phyloP scores from a whole-genome alignment of 331 rosid genomes.

The Telfairia occidentalis region DNA sequence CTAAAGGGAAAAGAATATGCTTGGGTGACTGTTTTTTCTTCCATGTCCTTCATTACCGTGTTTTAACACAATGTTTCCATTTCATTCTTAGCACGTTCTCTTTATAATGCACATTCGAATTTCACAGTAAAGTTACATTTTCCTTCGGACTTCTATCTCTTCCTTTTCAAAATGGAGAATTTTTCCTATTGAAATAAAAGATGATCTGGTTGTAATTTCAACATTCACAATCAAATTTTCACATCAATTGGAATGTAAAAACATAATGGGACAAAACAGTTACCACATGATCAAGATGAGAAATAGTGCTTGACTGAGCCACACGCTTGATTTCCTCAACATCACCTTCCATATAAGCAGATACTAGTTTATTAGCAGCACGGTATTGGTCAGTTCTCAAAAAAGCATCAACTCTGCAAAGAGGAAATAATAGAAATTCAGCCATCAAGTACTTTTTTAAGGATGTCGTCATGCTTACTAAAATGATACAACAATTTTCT shows the following conservation, averaged over 20 bases:
- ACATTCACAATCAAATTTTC: not conserved
- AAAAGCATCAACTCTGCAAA: slow-evolving; percentile 62
- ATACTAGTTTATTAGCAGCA: slow-evolving; percentile 61
- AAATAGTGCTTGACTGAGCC: slow-evolving; percentile 52
- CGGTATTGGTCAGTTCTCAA: slow-evolving; percentile 63
- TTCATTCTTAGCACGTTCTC: not conserved
- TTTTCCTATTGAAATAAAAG: not conserved
- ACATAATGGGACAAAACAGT: slow-evolving; percentile 2
- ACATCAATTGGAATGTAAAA: not conserved
- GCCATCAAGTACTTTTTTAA: not conserved
- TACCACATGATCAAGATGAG: slow-evolving; percentile 83
- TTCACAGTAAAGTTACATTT: not conserved
- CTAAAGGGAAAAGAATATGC: not conserved
- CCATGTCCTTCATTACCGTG: not conserved
- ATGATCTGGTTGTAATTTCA: not conserved
- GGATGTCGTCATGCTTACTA: not conserved
- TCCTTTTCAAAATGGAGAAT: not conserved
- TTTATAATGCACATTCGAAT: not conserved
- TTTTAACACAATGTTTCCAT: not conserved
- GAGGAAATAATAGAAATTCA: not conserved
- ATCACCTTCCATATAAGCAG: slow-evolving; percentile 72
- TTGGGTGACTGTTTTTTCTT: not conserved
- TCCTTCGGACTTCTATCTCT: not conserved
- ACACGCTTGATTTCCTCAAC: slow-evolving; percentile 70
- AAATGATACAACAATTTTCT: not conserved